Evolutionary conservation across 148 eudicot species (phyloP).

Genomic region (Amaranthus hypochondriacus): DNA sequence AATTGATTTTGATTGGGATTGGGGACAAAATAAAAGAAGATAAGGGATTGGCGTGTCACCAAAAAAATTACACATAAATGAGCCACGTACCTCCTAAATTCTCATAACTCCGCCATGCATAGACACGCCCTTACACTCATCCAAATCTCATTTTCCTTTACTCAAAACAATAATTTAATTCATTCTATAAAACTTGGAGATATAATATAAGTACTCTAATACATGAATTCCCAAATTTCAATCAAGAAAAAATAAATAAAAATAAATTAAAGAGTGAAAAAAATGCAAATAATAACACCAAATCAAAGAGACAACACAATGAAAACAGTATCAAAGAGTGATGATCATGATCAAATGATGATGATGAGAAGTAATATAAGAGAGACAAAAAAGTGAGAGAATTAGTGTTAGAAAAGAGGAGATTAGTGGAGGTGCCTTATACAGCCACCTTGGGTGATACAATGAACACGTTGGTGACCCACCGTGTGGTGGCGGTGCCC

Average conservation of each 20-base stretch:
- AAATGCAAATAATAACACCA: neutral
- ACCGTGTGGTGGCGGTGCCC: constrained; percentile 81
- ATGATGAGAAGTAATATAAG: constrained; percentile 10
- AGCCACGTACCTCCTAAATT: neutral
- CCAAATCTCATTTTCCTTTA: neutral
- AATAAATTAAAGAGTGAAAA: too few species aligned
- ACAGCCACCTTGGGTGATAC: constrained; percentile 75
- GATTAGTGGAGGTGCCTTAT: constrained; percentile 87
- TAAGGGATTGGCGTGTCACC: neutral
- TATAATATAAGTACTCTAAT: neutral
- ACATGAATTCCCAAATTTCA: neutral
- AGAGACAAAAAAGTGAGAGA: constrained; percentile 53
- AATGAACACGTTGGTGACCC: constrained; percentile 62
- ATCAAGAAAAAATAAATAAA: too few species aligned
- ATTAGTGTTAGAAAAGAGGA: constrained; percentile 40
- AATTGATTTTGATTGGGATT: too few species aligned
- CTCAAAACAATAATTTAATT: neutral
- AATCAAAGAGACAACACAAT: neutral
- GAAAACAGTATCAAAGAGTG: neutral
- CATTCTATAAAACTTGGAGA: neutral
- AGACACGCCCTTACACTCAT: neutral
- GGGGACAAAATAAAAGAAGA: neutral
- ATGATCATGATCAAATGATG: neutral
- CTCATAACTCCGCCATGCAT: neutral
- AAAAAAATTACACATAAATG: neutral